Evolutionary conservation across 148 eudicot genomes (phyloP), one percentile per base, ranked within the genome.

Genomic region (Fagopyrum homotropicum): DNA sequence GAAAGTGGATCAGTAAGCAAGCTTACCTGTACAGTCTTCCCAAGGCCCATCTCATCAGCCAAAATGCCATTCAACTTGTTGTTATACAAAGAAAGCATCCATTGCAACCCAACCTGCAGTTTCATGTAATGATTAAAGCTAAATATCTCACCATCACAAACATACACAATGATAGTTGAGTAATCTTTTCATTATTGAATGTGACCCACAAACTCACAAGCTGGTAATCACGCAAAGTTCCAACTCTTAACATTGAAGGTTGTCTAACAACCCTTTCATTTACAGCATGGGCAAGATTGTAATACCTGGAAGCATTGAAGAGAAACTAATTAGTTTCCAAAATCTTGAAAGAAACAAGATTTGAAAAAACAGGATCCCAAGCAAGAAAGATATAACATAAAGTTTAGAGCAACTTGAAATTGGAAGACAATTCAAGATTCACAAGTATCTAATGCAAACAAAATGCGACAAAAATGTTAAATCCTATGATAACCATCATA

Each of bases 21-120:
- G 60, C 52, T 74, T 75, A 88, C 99, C 97, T 95, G 99, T 50
- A 95, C 99, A 77, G 99, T 95, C 84, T 95, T 95, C 61, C 99
- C 99, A 48, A 95, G 97, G 84, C 99, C 99, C 99, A 95, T 95
- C 86, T 95, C 99, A 88, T 95, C 99, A 5, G 99, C 99, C 86
- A 95, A 89, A 85, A 95, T 95, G 74, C 99, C 99, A 88, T 95
- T 95, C 59, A 95, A 78, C 75, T 95, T 95, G 86, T 95, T 95
- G 80, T 95, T 95, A 81, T 95, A 95, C 76, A 95, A 86, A 68
- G 99, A 95, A 76, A 95, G 94, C 99, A 95, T 95, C 99, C 99
- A 95, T 75, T 95, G 99, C 82, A 95, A 82, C 48, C 99, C 99
- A 92, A 95, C 99, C 99, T 95, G 84, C 77, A 78, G 70, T 66